A percentile compares a stretch with the other conserved stretches of the same genome.
Conservation (phyloP, 192 early-diverging fungal genomes). For the Polychytrium aggregatum region DNA sequence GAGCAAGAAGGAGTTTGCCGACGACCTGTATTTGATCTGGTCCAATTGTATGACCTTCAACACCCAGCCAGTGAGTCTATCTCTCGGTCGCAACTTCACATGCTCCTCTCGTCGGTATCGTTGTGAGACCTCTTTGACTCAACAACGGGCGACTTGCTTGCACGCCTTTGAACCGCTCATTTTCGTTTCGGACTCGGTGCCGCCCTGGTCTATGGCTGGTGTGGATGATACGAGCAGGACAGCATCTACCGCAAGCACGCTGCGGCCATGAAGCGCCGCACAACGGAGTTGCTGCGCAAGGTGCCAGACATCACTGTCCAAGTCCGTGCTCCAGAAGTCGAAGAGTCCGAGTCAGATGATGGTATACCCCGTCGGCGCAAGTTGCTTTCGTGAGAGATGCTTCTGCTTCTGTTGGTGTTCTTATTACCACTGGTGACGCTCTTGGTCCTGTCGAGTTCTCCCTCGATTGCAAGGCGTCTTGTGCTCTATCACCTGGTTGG, state of each 20-base stretch:
- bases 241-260: slow-evolving; percentile 82
- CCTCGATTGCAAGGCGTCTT: too few species aligned
- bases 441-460: too few species aligned
- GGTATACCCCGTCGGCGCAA: too few species aligned
- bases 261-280: slow-evolving; percentile 65
- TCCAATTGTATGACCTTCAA: slow-evolving; percentile 90
- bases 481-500: too few species aligned
- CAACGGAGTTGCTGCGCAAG: slow-evolving; percentile 58
- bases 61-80: slow-evolving; percentile 51
- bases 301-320: slow-evolving; percentile 75
- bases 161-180: not conserved
- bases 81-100: too few species aligned
- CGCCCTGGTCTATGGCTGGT: not conserved
- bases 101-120: not conserved
- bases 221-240: slow-evolving; percentile 24
- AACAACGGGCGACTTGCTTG: too few species aligned
- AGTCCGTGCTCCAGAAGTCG: not conserved
- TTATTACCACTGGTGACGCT: too few species aligned
- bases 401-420: too few species aligned
- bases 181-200: slow-evolving; percentile 1
- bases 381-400: too few species aligned
- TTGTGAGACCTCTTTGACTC: too few species aligned
- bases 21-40: slow-evolving; percentile 86
- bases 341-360: slow-evolving; percentile 11
- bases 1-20: slow-evolving; percentile 74